A percentile compares a stretch with the other conserved stretches of the same genome.
phyloP scores from a whole-genome alignment of 2,329 filamentous ascomycete genomes.

The Aspergillus neoniger region DNA sequence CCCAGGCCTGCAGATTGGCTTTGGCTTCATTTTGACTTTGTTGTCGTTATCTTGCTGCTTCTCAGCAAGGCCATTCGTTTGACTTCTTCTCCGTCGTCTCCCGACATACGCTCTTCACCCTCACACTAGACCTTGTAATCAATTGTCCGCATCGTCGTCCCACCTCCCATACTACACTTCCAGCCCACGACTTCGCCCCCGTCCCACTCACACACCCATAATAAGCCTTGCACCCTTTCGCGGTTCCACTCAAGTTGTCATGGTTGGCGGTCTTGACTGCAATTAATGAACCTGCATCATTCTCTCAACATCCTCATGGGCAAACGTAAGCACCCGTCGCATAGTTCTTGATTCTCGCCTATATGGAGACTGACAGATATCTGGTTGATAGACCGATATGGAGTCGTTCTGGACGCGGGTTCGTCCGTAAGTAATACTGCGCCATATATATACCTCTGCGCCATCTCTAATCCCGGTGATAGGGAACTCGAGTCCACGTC shows the following conservation, averaged over 20 bases:
- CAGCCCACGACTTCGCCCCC: not conserved
- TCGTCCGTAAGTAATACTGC: conserved; percentile 65
- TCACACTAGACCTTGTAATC: not conserved
- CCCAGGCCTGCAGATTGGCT: not conserved
- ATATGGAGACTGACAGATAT: conserved; percentile 2
- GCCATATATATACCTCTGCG: not conserved
- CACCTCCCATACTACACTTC: not conserved
- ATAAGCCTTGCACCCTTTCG: not conserved
- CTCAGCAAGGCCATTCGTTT: conserved; percentile 21
- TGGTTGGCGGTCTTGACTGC: too few species aligned
- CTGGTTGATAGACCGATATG: conserved; percentile 64
- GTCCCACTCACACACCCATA: not conserved
- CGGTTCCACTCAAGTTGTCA: too few species aligned
- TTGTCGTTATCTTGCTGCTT: conserved; percentile 17
- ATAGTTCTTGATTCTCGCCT: not conserved
- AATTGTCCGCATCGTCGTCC: not conserved
- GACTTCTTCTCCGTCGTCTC: not conserved
- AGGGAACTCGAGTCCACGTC: conserved; percentile 87
- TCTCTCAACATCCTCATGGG: conserved; percentile 38
- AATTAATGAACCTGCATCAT: too few species aligned
- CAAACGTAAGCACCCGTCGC: conserved; percentile 38
- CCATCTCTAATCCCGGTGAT: conserved; percentile 10
- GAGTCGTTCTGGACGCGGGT: conserved; percentile 94
- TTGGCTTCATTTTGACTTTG: not conserved
- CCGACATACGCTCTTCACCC: not conserved